phyloP scores from a whole-genome alignment of 495 filamentous ascomycete species.

The Chaetomium cochliodes region DNA sequence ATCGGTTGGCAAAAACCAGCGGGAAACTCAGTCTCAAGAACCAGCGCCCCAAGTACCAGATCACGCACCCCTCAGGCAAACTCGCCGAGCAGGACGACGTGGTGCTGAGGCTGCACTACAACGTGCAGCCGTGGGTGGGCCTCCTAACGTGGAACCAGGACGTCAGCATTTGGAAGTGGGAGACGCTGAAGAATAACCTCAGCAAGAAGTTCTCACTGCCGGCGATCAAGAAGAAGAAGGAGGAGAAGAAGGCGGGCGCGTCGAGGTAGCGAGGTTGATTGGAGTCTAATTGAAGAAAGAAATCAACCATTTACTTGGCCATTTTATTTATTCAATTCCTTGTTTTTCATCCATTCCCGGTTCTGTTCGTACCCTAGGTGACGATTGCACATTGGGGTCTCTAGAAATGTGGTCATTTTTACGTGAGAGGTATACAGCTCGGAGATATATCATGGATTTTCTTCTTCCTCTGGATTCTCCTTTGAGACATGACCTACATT shows the following conservation, averaged over 20 bases:
- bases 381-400: no score
- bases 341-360: background rate
- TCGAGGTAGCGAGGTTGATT: constrained; percentile 1
- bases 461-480: no score
- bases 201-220: constrained; percentile 74
- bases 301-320: background rate
- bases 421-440: no score
- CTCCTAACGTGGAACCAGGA: constrained; percentile 72
- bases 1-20: constrained; percentile 30
- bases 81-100: constrained; percentile 70
- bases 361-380: background rate
- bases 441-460: no score
- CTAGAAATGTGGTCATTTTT: no score
- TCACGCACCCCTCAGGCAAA: constrained; percentile 78
- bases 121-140: constrained; percentile 97
- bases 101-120: constrained; percentile 79
- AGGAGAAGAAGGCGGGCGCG: constrained; percentile 19
- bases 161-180: constrained; percentile 61
- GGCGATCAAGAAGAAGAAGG: constrained; percentile 61
- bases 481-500: no score
- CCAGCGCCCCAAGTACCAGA: constrained; percentile 88
- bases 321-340: background rate
- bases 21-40: constrained; percentile 73
- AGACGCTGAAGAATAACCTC: constrained; percentile 56
- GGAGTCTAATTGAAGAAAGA: background rate